Percentiles rank a stretch among this genome's conserved stretches.
Evolutionary conservation across 2,329 filamentous ascomycete species (phyloP).

Genomic region (Didymella segeticola): DNA sequence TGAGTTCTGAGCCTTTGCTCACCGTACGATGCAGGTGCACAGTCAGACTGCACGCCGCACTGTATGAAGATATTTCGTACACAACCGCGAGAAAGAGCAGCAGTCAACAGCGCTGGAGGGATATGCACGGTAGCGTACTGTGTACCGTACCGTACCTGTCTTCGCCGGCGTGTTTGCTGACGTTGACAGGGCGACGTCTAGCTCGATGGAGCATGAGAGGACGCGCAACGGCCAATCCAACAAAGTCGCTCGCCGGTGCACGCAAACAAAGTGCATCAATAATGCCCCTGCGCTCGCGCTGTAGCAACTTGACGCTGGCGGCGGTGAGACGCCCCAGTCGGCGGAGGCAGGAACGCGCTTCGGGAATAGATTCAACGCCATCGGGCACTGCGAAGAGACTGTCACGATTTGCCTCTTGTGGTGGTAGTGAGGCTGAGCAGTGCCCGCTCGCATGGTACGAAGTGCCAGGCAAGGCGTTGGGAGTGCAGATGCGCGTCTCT

Average conservation of each 20-base stretch:
- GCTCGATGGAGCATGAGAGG: slow-evolving; percentile 15
- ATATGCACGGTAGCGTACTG: slow-evolving; percentile 20
- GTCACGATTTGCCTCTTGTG: slow-evolving; percentile 6
- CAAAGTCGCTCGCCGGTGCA: slow-evolving; percentile 10
- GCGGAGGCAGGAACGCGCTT: slow-evolving; percentile 10
- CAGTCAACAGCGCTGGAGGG: neutral
- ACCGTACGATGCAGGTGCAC: slow-evolving; percentile 8
- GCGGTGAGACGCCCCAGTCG: slow-evolving; percentile 17
- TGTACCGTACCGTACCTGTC: slow-evolving; percentile 1
- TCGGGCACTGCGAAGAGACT: slow-evolving; percentile 10
- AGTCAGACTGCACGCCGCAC: slow-evolving; percentile 8
- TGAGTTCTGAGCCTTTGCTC: neutral
- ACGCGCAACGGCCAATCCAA: slow-evolving; percentile 15
- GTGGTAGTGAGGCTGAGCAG: slow-evolving; percentile 36
- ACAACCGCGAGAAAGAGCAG: neutral
- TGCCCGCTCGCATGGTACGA: slow-evolving; percentile 20
- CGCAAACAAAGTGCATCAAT: slow-evolving; percentile 9
- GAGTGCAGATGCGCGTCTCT: slow-evolving; percentile 21
- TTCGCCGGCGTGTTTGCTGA: slow-evolving; percentile 14
- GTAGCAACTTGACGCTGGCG: slow-evolving; percentile 1
- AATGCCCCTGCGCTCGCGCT: slow-evolving; percentile 7
- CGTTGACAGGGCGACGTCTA: slow-evolving; percentile 19
- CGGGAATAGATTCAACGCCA: slow-evolving; percentile 12
- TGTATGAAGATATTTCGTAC: too few species aligned
- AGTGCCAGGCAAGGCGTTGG: slow-evolving; percentile 23